These are phyloP conservation scores for Diaporthe destruens DNA, from an alignment of 2,329 filamentous ascomycete genomes.

Conservation along the genomic window DNA sequence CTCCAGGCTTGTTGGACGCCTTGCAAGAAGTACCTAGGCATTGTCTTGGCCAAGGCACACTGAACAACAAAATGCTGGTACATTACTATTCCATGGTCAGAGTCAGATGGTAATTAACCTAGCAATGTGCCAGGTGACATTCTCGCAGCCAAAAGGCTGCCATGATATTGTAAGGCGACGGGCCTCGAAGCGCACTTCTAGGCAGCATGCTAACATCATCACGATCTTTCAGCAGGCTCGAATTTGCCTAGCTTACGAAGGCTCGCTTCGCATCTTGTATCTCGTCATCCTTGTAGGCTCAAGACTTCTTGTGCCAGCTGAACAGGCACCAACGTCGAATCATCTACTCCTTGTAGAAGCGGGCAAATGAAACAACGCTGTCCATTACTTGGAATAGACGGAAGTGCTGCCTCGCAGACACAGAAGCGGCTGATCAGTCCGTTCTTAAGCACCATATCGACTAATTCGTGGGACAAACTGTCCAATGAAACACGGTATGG, in stretches of 20 bases:
- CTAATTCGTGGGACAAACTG: background rate
- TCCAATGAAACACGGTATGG: background rate
- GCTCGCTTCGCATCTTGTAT: background rate
- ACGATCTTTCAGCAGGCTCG: background rate
- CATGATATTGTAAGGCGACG: background rate
- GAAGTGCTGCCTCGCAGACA: background rate
- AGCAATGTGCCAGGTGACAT: background rate
- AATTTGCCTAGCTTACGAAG: background rate
- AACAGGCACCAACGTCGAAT: background rate
- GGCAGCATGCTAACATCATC: constrained; percentile 21
- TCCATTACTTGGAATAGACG: background rate
- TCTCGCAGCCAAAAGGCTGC: too few relatives aligned
- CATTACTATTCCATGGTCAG: background rate
- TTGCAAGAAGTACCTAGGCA: background rate
- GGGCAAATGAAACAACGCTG: background rate
- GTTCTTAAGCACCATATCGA: background rate
- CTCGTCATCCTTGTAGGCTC: background rate
- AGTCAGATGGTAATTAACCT: background rate
- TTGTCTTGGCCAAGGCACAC: background rate
- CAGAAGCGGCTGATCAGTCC: background rate
- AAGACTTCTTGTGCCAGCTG: background rate
- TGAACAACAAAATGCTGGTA: background rate
- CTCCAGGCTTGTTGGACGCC: background rate
- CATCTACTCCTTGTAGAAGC: too few relatives aligned
- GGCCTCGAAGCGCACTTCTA: background rate